phyloP scores from a whole-genome alignment of 2,329 filamentous ascomycete species.

The Trichoderma guizhouense region DNA sequence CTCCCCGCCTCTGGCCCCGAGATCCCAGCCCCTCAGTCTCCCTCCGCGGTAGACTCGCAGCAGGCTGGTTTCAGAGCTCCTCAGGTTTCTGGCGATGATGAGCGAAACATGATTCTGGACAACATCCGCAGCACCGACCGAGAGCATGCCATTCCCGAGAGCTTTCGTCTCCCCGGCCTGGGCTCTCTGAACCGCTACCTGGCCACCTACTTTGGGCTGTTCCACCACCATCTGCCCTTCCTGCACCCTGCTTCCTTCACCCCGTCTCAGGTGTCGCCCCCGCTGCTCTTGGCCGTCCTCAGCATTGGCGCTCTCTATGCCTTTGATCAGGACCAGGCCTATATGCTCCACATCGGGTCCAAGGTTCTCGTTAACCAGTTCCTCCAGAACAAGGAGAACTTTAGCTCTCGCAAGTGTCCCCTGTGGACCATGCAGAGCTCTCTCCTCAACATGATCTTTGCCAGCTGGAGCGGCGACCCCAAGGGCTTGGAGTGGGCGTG shows the following conservation, averaged over 20 bases:
- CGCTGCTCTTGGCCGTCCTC: conserved; percentile 81
- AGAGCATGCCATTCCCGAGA: conserved; percentile 79
- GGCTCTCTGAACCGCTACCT: conserved; percentile 85
- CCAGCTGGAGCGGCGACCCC: conserved; percentile 97
- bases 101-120: conserved; percentile 79
- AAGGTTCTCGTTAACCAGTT: conserved; percentile 98
- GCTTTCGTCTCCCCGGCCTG: conserved; percentile 81
- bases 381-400: conserved; percentile 96
- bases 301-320: conserved; percentile 96
- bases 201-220: conserved; percentile 93
- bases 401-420: conserved; percentile 95
- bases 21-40: conserved; percentile 71
- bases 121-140: conserved; percentile 79
- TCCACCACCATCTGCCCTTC: conserved; percentile 96
- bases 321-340: conserved; percentile 95
- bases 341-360: conserved; percentile 94
- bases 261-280: conserved; percentile 73
- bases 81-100: conserved; percentile 78
- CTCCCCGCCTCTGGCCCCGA: conserved; percentile 65
- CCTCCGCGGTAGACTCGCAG: conserved; percentile 64
- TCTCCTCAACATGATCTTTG: conserved; percentile 96
- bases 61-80: conserved; percentile 69
- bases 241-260: conserved; percentile 89
- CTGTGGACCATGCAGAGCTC: conserved; percentile 98
- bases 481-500: conserved; percentile 98